phyloP scores from a whole-genome alignment of 2,329 filamentous ascomycete genomes.

The Neurospora crassa region DNA sequence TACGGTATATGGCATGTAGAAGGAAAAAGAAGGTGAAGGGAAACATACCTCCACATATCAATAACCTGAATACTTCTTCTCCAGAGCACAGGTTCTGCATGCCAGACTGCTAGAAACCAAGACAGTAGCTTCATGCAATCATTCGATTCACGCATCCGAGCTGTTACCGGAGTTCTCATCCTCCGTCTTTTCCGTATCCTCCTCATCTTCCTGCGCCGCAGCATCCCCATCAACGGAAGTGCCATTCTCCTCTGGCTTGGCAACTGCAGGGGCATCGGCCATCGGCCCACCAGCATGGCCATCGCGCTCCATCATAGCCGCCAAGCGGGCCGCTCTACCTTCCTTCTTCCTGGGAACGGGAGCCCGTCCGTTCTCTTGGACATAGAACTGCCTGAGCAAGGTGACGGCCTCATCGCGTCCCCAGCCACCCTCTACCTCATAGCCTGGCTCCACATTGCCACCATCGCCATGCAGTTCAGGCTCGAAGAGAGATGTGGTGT shows the following conservation, averaged over 20 bases:
- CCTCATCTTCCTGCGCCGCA: background rate
- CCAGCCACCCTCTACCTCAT: constrained; percentile 77
- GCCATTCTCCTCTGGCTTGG: constrained; percentile 2
- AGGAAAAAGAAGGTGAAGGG: background rate
- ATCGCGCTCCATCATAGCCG: constrained; percentile 40
- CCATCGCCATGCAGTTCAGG: constrained; percentile 38
- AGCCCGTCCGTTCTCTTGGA: constrained; percentile 95
- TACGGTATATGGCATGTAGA: background rate
- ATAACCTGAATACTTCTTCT: background rate
- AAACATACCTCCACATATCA: background rate
- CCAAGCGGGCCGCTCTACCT: constrained; percentile 42
- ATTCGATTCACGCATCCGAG: background rate
- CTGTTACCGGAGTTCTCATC: background rate
- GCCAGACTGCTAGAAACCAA: background rate
- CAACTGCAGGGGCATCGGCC: constrained; percentile 4
- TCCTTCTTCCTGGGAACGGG: constrained; percentile 46
- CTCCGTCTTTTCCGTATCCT: background rate
- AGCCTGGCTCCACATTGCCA: constrained; percentile 66
- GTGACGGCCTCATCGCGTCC: constrained; percentile 90
- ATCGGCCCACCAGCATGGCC: constrained; percentile 18
- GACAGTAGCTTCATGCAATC: background rate
- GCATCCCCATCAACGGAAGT: background rate
- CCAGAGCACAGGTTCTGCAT: background rate
- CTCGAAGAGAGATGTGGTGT: constrained; percentile 5
- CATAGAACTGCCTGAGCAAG: constrained; percentile 85